These are phyloP conservation scores for Rhododendron molle DNA, from an alignment of 148 eudicot genomes.

Conservation along the genomic window DNA sequence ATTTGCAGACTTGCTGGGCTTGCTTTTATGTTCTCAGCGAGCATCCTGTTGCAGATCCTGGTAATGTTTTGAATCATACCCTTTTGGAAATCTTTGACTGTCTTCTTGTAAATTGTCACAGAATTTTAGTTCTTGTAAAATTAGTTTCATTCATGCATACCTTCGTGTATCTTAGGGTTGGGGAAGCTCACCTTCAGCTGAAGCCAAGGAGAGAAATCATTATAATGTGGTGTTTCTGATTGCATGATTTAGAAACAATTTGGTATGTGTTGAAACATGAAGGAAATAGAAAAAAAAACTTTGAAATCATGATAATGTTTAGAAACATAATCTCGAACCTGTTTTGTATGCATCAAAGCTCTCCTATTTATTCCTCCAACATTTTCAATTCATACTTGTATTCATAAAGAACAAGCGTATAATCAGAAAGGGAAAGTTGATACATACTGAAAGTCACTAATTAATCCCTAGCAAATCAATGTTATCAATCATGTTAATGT, in stretches of 20 bases:
- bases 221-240: neutral
- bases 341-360: neutral
- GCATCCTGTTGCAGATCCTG: constrained; percentile 77
- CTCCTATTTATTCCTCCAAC: neutral
- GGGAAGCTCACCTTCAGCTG: constrained; percentile 1
- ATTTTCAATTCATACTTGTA: neutral
- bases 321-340: neutral
- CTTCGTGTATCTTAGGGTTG: neutral
- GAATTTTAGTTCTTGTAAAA: neutral
- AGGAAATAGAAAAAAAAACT: neutral
- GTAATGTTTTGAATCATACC: constrained; percentile 26
- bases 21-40: constrained; percentile 86
- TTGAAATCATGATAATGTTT: neutral
- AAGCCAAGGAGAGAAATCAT: neutral
- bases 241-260: neutral
- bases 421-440: neutral
- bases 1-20: constrained; percentile 81
- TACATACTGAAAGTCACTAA: neutral
- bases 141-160: constrained; percentile 4
- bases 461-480: neutral
- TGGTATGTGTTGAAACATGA: neutral
- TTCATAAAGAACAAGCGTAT: neutral
- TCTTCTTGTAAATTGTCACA: neutral
- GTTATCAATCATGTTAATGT: neutral
- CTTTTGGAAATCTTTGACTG: constrained; percentile 3